These are phyloP conservation scores for Torrubiella hemipterigena DNA, from an alignment of 2,329 filamentous ascomycete species.

Conservation along the genomic window DNA sequence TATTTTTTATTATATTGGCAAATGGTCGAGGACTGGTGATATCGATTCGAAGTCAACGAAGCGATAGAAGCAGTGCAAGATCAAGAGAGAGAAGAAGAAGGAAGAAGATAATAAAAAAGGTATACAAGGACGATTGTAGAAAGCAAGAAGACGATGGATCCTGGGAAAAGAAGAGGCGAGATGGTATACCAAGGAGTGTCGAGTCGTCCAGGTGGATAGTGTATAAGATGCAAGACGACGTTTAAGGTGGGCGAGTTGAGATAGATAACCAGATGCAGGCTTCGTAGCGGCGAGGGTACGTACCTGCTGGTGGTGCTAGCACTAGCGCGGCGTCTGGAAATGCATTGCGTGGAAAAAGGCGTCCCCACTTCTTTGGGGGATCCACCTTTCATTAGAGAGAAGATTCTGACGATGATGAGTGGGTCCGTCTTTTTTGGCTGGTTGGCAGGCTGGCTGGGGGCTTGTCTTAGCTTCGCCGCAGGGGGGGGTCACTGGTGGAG, in stretches of 20 bases:
- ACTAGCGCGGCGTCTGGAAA: constrained; percentile 12
- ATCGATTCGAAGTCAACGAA: no score
- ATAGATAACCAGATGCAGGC: constrained; percentile 4
- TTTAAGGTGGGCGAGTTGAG: constrained; percentile 6
- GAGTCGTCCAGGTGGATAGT: no score
- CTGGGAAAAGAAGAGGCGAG: no score
- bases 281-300: no score
- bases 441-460: no score
- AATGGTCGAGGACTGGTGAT: background rate
- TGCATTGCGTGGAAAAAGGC: constrained; percentile 27
- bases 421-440: constrained; percentile 20
- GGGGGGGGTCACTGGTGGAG: constrained; percentile 1
- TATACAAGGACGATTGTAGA: constrained; percentile 5
- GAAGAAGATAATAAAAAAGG: constrained; percentile 5
- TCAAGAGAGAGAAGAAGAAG: constrained; percentile 1
- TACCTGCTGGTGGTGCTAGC: no score
- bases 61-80: no score
- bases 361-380: constrained; percentile 16
- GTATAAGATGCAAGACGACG: no score
- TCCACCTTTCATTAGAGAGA: constrained; percentile 18
- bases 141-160: no score
- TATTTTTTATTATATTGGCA: no score
- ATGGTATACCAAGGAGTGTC: no score
- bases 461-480: constrained; percentile 13
- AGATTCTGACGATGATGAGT: constrained; percentile 19